A percentile compares a stretch with the other conserved stretches of the same genome.
Evolutionary conservation across 345 rosid genomes (phyloP).

Genomic region (Gossypium longicalyx): DNA sequence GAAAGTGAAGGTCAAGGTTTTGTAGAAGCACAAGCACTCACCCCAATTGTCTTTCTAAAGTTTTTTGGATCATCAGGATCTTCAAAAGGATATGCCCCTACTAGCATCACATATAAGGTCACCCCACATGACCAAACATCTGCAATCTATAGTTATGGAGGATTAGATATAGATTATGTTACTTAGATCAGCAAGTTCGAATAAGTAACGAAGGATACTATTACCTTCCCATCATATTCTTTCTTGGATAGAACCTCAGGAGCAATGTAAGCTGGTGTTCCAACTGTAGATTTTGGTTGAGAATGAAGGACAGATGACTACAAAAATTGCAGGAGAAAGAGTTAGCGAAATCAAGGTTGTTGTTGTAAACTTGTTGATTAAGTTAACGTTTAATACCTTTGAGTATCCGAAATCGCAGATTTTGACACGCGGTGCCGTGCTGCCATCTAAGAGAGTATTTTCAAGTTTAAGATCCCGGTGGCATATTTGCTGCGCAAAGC

Average conservation of each 20-base stretch:
- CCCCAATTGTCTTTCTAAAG: conserved; percentile 45
- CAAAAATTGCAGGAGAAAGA: background rate
- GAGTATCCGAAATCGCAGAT: conserved; percentile 75
- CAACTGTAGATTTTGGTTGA: conserved; percentile 71
- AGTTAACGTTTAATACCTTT: conserved; percentile 28
- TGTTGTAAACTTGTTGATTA: background rate
- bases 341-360: conserved; percentile 5
- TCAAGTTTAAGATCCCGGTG: conserved; percentile 75
- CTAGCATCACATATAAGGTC: conserved; percentile 55
- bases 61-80: conserved; percentile 53
- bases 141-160: conserved; percentile 30
- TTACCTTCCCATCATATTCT: conserved; percentile 63
- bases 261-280: conserved; percentile 72
- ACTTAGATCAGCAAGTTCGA: too few species aligned
- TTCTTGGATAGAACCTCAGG: conserved; percentile 56
- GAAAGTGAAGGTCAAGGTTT: conserved; percentile 25
- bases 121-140: conserved; percentile 73
- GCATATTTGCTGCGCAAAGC: conserved; percentile 47
- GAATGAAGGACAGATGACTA: conserved; percentile 65
- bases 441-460: conserved; percentile 66
- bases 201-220: background rate
- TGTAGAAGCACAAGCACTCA: conserved; percentile 22
- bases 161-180: background rate
- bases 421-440: conserved; percentile 55
- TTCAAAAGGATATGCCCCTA: conserved; percentile 62